phyloP scores from a whole-genome alignment of 805 yeast species.

The Ogataea methanolica region DNA sequence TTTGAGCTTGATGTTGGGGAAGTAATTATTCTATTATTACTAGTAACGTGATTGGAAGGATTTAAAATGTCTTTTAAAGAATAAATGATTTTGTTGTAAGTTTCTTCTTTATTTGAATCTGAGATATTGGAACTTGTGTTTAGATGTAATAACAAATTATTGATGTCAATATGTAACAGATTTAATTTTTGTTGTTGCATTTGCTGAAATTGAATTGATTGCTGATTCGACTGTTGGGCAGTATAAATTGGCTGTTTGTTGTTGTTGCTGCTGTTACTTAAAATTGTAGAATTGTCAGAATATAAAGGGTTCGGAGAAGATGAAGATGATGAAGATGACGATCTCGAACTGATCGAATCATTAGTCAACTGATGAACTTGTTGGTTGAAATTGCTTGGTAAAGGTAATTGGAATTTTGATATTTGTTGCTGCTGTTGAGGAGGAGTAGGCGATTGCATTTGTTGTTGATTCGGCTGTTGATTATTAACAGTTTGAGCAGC shows the following conservation, averaged over 20 bases:
- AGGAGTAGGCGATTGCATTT: not conserved
- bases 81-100: slow-evolving; percentile 20
- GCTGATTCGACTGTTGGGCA: slow-evolving; percentile 2
- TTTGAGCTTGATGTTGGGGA: slow-evolving; percentile 19
- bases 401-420: slow-evolving; percentile 21
- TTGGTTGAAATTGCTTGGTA: slow-evolving; percentile 19
- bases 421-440: slow-evolving; percentile 8
- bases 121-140: slow-evolving; percentile 19
- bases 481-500: slow-evolving; percentile 21
- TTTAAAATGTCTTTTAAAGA: slow-evolving; percentile 19
- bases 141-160: slow-evolving; percentile 25
- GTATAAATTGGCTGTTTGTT: not conserved
- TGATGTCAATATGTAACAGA: slow-evolving; percentile 25
- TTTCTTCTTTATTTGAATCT: slow-evolving; percentile 23
- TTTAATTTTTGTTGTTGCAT: slow-evolving; percentile 7
- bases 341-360: slow-evolving; percentile 16
- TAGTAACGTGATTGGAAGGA: not conserved
- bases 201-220: not conserved
- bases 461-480: slow-evolving; percentile 7
- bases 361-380: slow-evolving; percentile 7
- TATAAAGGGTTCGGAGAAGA: slow-evolving; percentile 15
- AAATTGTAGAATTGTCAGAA: slow-evolving; percentile 5
- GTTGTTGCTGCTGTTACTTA: not conserved
- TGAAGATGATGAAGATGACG: slow-evolving; percentile 19
- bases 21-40: slow-evolving; percentile 3